Percentiles rank a stretch among this genome's conserved stretches.
Conservation (phyloP, 2,329 filamentous ascomycete species). For the Emmonsia crescens region DNA sequence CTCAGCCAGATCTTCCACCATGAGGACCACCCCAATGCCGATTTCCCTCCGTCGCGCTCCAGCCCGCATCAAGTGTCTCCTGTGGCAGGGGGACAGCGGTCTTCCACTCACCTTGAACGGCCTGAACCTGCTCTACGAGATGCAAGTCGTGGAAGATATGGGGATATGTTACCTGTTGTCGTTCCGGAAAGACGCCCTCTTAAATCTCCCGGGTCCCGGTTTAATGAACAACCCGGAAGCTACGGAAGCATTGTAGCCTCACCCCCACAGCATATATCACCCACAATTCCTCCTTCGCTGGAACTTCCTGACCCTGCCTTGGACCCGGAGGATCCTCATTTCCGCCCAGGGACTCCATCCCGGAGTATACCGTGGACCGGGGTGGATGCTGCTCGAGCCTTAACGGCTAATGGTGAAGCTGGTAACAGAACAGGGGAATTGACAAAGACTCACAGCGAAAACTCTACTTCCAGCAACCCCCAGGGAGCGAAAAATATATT, state of each 20-base stretch:
- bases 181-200: slow-evolving; percentile 30
- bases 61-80: slow-evolving; percentile 5
- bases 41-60: too few relatives aligned
- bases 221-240: slow-evolving; percentile 33
- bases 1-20: slow-evolving; percentile 13
- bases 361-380: not conserved
- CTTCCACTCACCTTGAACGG: slow-evolving; percentile 11
- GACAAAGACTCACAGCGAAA: not conserved
- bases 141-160: slow-evolving; percentile 3
- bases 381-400: not conserved
- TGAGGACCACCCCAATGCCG: slow-evolving; percentile 8
- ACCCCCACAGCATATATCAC: slow-evolving; percentile 30
- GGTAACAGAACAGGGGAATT: not conserved
- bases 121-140: not conserved
- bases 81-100: not conserved
- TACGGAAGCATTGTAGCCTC: slow-evolving; percentile 56
- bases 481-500: slow-evolving; percentile 12
- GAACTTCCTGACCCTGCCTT: slow-evolving; percentile 54
- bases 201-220: slow-evolving; percentile 24
- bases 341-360: not conserved
- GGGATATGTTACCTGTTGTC: slow-evolving; percentile 26
- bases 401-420: not conserved
- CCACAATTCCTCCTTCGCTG: slow-evolving; percentile 39
- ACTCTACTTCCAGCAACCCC: slow-evolving; percentile 6
- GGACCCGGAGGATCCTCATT: slow-evolving; percentile 29